phyloP scores from a whole-genome alignment of 2,329 filamentous ascomycete genomes.

The Ascochyta clinopodiicola region DNA sequence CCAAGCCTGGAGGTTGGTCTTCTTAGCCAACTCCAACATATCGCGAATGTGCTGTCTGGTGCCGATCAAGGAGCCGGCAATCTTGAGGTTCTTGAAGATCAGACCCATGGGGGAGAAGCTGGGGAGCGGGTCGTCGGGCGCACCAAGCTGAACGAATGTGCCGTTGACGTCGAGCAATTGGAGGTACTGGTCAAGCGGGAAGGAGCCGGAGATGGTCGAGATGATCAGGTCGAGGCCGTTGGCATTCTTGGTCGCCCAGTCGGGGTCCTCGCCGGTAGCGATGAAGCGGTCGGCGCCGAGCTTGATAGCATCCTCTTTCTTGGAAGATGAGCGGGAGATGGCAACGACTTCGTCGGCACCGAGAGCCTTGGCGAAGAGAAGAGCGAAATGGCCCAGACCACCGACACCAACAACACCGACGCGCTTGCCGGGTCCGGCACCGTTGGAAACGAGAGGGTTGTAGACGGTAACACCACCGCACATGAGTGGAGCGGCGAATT shows the following conservation, averaged over 20 bases:
- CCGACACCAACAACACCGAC: slow-evolving; percentile 77
- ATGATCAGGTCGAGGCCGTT: slow-evolving; percentile 64
- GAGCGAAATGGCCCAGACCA: slow-evolving; percentile 74
- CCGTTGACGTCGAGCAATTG: slow-evolving; percentile 65
- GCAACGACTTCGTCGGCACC: slow-evolving; percentile 71
- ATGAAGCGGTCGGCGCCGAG: slow-evolving; percentile 69
- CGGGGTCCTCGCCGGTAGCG: slow-evolving; percentile 63
- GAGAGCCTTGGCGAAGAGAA: slow-evolving; percentile 74
- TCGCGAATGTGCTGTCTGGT: slow-evolving; percentile 67
- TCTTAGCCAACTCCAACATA: slow-evolving; percentile 53
- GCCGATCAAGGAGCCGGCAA: slow-evolving; percentile 70
- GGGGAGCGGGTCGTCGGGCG: slow-evolving; percentile 64
- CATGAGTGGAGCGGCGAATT: slow-evolving; percentile 76
- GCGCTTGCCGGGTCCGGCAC: slow-evolving; percentile 78
- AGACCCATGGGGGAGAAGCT: slow-evolving; percentile 61
- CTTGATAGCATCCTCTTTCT: slow-evolving; percentile 66
- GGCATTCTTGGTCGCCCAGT: slow-evolving; percentile 64
- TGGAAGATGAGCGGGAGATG: slow-evolving; percentile 66
- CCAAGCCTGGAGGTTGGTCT: slow-evolving; percentile 51
- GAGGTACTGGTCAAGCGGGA: slow-evolving; percentile 67
- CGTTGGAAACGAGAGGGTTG: slow-evolving; percentile 76
- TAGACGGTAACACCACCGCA: slow-evolving; percentile 84
- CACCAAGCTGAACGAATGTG: slow-evolving; percentile 70
- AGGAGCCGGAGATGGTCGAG: slow-evolving; percentile 63
- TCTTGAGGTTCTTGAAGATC: slow-evolving; percentile 61